Conservation (phyloP, 768 basidiomycete genomes). For the Pholiota microspora region DNA sequence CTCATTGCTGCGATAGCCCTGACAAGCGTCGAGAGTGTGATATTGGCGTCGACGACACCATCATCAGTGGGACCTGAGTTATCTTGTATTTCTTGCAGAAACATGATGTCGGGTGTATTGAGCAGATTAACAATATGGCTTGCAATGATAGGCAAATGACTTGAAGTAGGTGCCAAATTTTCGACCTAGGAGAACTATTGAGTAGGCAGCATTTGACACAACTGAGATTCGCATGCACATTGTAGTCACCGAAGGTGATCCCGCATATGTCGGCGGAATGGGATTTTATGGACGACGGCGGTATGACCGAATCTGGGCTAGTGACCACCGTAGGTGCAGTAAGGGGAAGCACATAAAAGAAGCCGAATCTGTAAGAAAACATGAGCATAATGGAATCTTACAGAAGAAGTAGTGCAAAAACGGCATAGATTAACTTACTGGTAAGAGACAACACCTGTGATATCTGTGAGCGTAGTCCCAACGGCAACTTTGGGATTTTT, state of each 20-base stretch:
- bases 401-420: not conserved
- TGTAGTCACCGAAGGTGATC: constrained; percentile 60
- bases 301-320: constrained; percentile 28
- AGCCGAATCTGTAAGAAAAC: constrained; percentile 37
- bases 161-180: constrained; percentile 50
- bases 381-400: not conserved
- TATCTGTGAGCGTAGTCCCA: constrained; percentile 44
- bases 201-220: not conserved
- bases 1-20: constrained; percentile 44
- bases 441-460: constrained; percentile 55
- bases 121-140: constrained; percentile 50
- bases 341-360: constrained; percentile 55
- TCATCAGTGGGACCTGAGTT: constrained; percentile 51
- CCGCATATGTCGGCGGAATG: constrained; percentile 34
- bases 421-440: constrained; percentile 36
- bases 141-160: constrained; percentile 48
- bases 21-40: constrained; percentile 49
- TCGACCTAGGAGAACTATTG: constrained; percentile 39
- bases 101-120: constrained; percentile 54
- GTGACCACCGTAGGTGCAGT: constrained; percentile 50
- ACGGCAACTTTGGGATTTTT: constrained; percentile 47
- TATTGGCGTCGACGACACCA: constrained; percentile 50
- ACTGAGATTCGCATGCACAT: constrained; percentile 31
- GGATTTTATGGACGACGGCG: constrained; percentile 39
- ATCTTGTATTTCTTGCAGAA: constrained; percentile 66